Percentiles rank a stretch among this genome's conserved stretches.
phyloP scores from a whole-genome alignment of 2,329 filamentous ascomycete species.

The Fusarium sp. region DNA sequence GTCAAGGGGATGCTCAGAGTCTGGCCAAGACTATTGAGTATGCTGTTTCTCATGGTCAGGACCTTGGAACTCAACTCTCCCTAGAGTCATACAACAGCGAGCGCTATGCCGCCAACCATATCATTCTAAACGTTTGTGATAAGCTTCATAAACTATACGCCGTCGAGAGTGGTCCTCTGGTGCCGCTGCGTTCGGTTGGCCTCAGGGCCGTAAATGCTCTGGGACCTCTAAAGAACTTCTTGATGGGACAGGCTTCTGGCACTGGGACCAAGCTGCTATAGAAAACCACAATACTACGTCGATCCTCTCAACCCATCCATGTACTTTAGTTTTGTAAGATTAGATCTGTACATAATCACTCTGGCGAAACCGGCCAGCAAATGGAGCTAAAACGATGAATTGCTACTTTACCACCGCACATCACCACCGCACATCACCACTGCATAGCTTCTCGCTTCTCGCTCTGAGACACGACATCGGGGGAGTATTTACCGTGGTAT shows the following conservation, averaged over 20 bases:
- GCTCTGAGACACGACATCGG: constrained; percentile 48
- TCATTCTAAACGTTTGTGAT: constrained; percentile 83
- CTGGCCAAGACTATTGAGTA: constrained; percentile 80
- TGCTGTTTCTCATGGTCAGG: constrained; percentile 85
- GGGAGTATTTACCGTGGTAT: constrained; percentile 56
- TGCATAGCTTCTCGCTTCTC: constrained; percentile 48
- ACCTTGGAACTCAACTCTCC: constrained; percentile 82
- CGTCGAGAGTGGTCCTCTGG: constrained; percentile 82
- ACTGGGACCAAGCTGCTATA: constrained; percentile 63
- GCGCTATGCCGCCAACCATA: constrained; percentile 84
- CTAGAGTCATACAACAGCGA: constrained; percentile 86
- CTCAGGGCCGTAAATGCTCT: constrained; percentile 81
- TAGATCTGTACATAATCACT: constrained; percentile 34
- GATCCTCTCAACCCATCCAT: not conserved
- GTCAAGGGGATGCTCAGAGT: constrained; percentile 87
- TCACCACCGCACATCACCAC: constrained; percentile 47
- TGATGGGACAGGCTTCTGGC: constrained; percentile 81
- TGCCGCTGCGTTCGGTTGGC: constrained; percentile 82
- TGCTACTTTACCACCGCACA: constrained; percentile 44
- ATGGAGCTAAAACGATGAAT: constrained; percentile 43
- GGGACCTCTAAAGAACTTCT: constrained; percentile 81
- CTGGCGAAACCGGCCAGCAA: constrained; percentile 22
- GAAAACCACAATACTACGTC: not conserved
- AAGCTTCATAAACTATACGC: constrained; percentile 94
- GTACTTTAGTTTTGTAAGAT: constrained; percentile 34